These are phyloP conservation scores for Pisolithus tinctorius DNA, from an alignment of 768 basidiomycete species.

Conservation along the genomic window DNA sequence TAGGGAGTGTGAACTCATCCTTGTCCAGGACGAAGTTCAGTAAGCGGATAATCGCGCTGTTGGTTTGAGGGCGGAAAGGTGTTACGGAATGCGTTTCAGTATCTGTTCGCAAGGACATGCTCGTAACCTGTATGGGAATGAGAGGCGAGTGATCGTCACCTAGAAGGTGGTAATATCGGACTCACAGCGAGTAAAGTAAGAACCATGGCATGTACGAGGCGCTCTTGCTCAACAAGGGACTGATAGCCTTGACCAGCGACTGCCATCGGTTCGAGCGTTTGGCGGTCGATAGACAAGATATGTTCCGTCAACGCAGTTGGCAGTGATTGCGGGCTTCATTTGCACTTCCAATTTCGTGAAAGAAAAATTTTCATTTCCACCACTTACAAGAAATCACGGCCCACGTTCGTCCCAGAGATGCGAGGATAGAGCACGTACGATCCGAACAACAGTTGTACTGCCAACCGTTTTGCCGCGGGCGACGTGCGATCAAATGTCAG, in stretches of 20 bases:
- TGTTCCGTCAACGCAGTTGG: constrained; percentile 14
- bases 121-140: constrained; percentile 14
- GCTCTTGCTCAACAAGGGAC: constrained; percentile 20
- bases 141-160: not conserved
- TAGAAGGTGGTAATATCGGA: not conserved
- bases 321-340: constrained; percentile 9
- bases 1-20: constrained; percentile 9
- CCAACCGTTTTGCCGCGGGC: constrained; percentile 53
- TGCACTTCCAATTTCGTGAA: not conserved
- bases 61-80: constrained; percentile 42
- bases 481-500: constrained; percentile 47
- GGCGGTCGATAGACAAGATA: constrained; percentile 13
- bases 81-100: not conserved
- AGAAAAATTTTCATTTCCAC: not conserved
- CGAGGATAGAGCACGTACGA: constrained; percentile 47
- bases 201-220: constrained; percentile 28
- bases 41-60: constrained; percentile 37
- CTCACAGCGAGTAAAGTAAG: constrained; percentile 33
- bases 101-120: constrained; percentile 6
- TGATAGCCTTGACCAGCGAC: constrained; percentile 1
- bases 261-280: constrained; percentile 7
- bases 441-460: constrained; percentile 49
- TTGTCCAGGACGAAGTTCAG: constrained; percentile 36
- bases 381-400: constrained; percentile 17
- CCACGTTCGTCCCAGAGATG: constrained; percentile 9